These are phyloP conservation scores for Calendula officinalis DNA, from an alignment of 129 eudicot genomes.

Conservation along the genomic window DNA sequence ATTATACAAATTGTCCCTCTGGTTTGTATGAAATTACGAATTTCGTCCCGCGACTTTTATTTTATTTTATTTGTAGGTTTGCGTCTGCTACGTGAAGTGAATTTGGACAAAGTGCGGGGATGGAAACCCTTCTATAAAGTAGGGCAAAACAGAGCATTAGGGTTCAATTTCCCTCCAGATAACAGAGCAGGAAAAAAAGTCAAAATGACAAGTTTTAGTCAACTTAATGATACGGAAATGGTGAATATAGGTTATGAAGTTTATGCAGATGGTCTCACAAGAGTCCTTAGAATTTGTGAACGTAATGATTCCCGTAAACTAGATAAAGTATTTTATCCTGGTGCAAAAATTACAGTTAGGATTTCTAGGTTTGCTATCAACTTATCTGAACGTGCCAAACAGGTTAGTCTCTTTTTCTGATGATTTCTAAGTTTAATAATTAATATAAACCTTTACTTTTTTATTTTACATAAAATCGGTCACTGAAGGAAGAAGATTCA, in stretches of 20 bases:
- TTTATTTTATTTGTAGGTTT: slow-evolving; percentile 45
- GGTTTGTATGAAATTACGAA: neutral
- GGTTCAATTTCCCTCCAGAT: slow-evolving; percentile 50
- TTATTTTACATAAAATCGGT: slow-evolving; percentile 20
- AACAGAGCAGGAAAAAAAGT: slow-evolving; percentile 43
- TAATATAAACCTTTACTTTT: neutral
- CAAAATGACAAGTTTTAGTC: slow-evolving; percentile 38
- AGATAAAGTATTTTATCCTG: slow-evolving; percentile 43
- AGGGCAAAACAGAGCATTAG: slow-evolving; percentile 62
- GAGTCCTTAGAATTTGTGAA: slow-evolving; percentile 88
- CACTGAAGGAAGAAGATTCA: slow-evolving; percentile 52
- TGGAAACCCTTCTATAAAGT: slow-evolving; percentile 85
- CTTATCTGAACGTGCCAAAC: slow-evolving; percentile 59
- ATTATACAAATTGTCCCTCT: neutral
- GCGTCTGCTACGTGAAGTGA: slow-evolving; percentile 78
- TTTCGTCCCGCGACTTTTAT: neutral
- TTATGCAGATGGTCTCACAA: slow-evolving; percentile 80
- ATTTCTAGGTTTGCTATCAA: slow-evolving; percentile 60
- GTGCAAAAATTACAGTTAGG: slow-evolving; percentile 60
- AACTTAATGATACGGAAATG: slow-evolving; percentile 38
- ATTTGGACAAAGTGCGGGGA: slow-evolving; percentile 82
- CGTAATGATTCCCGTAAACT: slow-evolving; percentile 58
- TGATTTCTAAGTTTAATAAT: no score
- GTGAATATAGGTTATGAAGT: slow-evolving; percentile 76
- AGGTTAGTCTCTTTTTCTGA: slow-evolving; percentile 42